Base-by-base conservation (phyloP, 805 yeast genomes). In the Wickerhamiella spandovensis region DNA sequence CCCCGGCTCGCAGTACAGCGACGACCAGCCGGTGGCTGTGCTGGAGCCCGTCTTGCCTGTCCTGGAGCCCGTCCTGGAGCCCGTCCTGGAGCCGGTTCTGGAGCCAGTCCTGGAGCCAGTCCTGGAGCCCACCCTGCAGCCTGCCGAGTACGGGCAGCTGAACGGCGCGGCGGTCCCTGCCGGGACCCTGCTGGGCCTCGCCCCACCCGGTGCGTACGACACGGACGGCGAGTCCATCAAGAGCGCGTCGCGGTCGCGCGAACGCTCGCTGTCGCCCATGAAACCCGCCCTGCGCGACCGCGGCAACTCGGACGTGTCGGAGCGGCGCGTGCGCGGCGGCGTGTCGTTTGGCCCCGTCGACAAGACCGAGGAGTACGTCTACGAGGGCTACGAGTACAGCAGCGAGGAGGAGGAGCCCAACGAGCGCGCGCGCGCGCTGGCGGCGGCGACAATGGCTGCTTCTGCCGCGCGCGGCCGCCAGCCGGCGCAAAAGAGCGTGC, bases 261-360 rank as follows among this genome's bases (percentile, higher is more conserved):
- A 61, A 5, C 52, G 66, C 8, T 57, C 62, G 10, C 52, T 51
- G 22, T 62, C 67, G 22, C 68, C 68, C 18, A 60, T 61, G 42
- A 61, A 64, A 25, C 61, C 68, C 1, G 67, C 68, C 5, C 50
- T 65, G 47, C 58, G 61, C 35, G 59, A 56, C 9, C 21, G 48
- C 17, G 24, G 35, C 30, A 22, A 43, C 37, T 30, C 39, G 13
- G 43, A 24, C 7, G 48, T 38, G 17, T 41, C 41, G 3, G 37
- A 23, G 12, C 22, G 24, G 10, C 50, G 43, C 44, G 28, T 5
- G 9, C n/a, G 23, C 38, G 30, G 35, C 24, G 37, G 42, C 23
- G 50, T 48, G 20, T 43, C 46, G 20, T 48, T 48, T 30, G 47
- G 37, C n/a, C n/a, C 54, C 15, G 39, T 35, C 20, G 42, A 50